phyloP scores from a whole-genome alignment of 2,329 filamentous ascomycete species.

The Penicillium sp. region DNA sequence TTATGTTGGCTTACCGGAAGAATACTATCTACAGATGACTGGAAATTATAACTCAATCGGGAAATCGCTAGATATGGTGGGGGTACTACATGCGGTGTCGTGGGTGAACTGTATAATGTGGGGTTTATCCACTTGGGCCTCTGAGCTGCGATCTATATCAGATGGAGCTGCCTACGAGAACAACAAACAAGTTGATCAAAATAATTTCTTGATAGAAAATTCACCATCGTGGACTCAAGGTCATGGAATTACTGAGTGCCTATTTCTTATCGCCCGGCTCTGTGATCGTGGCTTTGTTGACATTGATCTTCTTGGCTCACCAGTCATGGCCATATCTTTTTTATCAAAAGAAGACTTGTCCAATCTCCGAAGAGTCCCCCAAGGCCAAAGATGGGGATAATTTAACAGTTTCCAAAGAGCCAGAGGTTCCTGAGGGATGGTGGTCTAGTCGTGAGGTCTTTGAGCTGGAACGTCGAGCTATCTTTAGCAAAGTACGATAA shows the following conservation, averaged over 20 bases:
- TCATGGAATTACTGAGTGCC: slow-evolving; percentile 28
- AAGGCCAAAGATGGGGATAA: background rate
- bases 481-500: slow-evolving; percentile 55
- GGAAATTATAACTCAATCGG: slow-evolving; percentile 37
- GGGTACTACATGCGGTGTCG: slow-evolving; percentile 10
- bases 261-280: slow-evolving; percentile 22
- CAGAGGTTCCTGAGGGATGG: slow-evolving; percentile 49
- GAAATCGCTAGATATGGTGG: slow-evolving; percentile 23
- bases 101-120: slow-evolving; percentile 27
- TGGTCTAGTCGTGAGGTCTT: slow-evolving; percentile 52
- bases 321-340: slow-evolving; percentile 24
- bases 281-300: slow-evolving; percentile 22
- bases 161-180: slow-evolving; percentile 3
- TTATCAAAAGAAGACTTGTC: slow-evolving; percentile 6
- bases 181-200: background rate
- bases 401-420: slow-evolving; percentile 45
- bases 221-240: background rate
- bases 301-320: slow-evolving; percentile 20
- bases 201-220: slow-evolving; percentile 1
- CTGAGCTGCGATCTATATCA: slow-evolving; percentile 25
- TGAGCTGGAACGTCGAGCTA: slow-evolving; percentile 55
- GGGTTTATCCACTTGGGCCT: slow-evolving; percentile 23
- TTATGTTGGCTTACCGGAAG: background rate
- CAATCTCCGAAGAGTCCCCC: background rate
- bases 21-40: slow-evolving; percentile 5